phyloP scores from a whole-genome alignment of 805 yeast species.

The Starmera dryadoides region DNA sequence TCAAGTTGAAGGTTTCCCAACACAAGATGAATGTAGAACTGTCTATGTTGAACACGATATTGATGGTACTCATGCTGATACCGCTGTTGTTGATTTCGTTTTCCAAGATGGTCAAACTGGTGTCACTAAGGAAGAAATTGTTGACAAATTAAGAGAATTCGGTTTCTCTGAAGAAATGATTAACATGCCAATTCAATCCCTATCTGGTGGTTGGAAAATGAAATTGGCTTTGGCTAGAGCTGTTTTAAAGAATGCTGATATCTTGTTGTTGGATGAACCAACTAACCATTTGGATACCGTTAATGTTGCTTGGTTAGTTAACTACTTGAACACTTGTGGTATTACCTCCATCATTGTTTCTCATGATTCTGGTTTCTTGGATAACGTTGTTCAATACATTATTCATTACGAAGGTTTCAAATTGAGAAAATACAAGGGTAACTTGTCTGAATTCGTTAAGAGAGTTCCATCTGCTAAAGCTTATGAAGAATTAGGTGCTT shows the following conservation, averaged over 20 bases:
- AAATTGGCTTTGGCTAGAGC: conserved; percentile 98
- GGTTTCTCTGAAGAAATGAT: conserved; percentile 91
- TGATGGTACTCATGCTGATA: conserved; percentile 90
- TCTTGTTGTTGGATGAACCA: conserved; percentile 92
- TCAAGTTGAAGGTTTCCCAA: conserved; percentile 96
- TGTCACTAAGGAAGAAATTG: conserved; percentile 63
- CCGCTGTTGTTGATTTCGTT: conserved; percentile 82
- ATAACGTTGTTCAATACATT: conserved; percentile 92
- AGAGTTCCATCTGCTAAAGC: conserved; percentile 94
- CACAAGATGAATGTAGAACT: conserved; percentile 75
- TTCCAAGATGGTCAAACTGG: conserved; percentile 70
- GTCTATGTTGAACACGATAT: conserved; percentile 96
- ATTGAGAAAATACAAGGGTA: conserved; percentile 93
- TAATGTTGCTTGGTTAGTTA: conserved; percentile 90
- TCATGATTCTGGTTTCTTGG: conserved; percentile 96
- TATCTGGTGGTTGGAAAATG: conserved; percentile 99
- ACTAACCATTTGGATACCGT: conserved; percentile 95
- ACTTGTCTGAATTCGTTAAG: conserved; percentile 84
- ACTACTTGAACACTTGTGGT: conserved; percentile 74
- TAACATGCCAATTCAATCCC: conserved; percentile 83
- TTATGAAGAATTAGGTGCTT: conserved; percentile 87
- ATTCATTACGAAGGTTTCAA: conserved; percentile 95
- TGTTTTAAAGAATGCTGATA: conserved; percentile 95
- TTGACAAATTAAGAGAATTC: conserved; percentile 73
- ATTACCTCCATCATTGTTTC: conserved; percentile 96